phyloP scores from a whole-genome alignment of 768 basidiomycete species.

The Hygrophorus russula region DNA sequence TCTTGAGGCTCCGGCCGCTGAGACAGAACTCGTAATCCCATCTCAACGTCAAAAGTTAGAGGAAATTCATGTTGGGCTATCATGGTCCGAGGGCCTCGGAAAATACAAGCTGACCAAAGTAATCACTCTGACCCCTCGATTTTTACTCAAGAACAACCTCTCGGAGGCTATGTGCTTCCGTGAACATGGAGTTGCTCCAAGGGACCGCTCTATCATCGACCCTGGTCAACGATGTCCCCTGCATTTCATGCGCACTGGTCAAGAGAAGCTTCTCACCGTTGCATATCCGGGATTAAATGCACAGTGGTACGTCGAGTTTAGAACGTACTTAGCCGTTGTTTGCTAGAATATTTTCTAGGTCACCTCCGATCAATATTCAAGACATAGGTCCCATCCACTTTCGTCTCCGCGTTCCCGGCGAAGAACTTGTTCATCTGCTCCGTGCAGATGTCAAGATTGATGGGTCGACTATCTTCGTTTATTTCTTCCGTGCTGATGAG shows the following conservation, averaged over 20 bases:
- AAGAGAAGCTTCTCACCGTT: constrained; percentile 69
- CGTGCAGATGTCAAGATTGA: constrained; percentile 72
- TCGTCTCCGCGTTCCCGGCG: constrained; percentile 41
- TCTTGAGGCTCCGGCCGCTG: constrained; percentile 88
- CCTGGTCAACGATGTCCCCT: constrained; percentile 64
- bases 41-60: constrained; percentile 51
- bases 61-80: constrained; percentile 74
- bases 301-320: constrained; percentile 50
- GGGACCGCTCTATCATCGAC: constrained; percentile 46
- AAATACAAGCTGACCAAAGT: constrained; percentile 96
- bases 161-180: constrained; percentile 63
- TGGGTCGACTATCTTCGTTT: constrained; percentile 84
- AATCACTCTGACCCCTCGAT: constrained; percentile 84
- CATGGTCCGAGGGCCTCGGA: constrained; percentile 89
- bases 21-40: constrained; percentile 66
- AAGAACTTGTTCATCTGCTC: constrained; percentile 39
- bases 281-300: constrained; percentile 80
- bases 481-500: constrained; percentile 51
- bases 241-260: constrained; percentile 51
- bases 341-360: constrained; percentile 39
- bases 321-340: constrained; percentile 1
- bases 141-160: constrained; percentile 79
- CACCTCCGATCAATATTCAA: constrained; percentile 82
- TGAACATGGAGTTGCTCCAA: constrained; percentile 67
- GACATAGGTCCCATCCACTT: constrained; percentile 81